Evolutionary conservation across 257 asterid species (phyloP).

Genomic region (Knoxia roxburghii): DNA sequence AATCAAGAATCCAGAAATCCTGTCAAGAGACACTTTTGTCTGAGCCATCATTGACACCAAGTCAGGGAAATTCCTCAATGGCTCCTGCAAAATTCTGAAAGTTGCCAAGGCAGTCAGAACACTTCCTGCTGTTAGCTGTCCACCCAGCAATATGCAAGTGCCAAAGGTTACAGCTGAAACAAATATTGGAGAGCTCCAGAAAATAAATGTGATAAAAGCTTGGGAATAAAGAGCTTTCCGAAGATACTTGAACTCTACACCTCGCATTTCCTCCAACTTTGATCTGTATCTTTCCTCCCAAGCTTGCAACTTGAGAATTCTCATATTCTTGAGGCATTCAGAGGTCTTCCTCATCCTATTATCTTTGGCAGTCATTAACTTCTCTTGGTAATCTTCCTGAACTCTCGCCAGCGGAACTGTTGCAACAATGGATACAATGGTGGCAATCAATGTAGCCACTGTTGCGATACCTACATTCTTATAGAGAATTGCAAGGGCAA

Average conservation of each 20-base stretch:
- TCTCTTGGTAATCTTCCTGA: constrained; percentile 65
- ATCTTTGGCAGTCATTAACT: constrained; percentile 71
- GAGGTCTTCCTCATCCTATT: constrained; percentile 76
- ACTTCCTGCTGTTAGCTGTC: constrained; percentile 71
- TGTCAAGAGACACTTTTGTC: constrained; percentile 72
- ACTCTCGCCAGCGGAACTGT: constrained; percentile 61
- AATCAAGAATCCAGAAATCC: constrained; percentile 54
- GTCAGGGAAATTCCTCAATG: constrained; percentile 70
- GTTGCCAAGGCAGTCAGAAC: constrained; percentile 78
- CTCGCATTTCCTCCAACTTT: constrained; percentile 61
- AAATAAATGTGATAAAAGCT: constrained; percentile 63
- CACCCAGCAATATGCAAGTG: constrained; percentile 61
- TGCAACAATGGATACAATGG: constrained; percentile 58
- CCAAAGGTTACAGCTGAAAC: constrained; percentile 68
- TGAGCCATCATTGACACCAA: constrained; percentile 85
- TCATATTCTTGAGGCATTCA: constrained; percentile 68
- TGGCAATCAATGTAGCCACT: constrained; percentile 59
- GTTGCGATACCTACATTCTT: constrained; percentile 72
- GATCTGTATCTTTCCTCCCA: constrained; percentile 73
- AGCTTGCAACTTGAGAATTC: constrained; percentile 69
- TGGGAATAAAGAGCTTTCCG: constrained; percentile 66
- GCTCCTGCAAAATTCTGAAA: constrained; percentile 69
- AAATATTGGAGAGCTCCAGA: constrained; percentile 80
- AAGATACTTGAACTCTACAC: constrained; percentile 64
- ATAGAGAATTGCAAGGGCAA: constrained; percentile 65